Conservation (phyloP, 192 early-diverging fungal genomes). For the Thamnidium elegans region DNA sequence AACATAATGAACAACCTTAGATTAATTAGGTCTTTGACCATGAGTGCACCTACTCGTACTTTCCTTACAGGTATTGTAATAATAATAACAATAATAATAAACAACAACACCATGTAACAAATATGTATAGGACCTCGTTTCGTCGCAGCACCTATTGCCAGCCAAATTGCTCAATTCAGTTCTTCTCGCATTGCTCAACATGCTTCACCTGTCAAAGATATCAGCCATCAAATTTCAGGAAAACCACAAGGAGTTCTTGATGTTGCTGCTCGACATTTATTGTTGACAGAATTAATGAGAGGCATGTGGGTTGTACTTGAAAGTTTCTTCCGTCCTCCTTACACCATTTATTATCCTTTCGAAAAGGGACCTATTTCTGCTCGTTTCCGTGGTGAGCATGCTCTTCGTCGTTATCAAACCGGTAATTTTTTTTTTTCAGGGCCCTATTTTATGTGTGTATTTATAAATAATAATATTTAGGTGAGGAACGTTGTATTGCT, state of each 20-base stretch:
- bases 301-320: conserved; percentile 91
- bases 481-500: conserved; percentile 98
- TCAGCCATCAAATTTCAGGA: conserved; percentile 24
- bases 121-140: conserved; percentile 11
- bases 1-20: conserved; percentile 2
- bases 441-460: background rate
- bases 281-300: conserved; percentile 88
- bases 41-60: conserved; percentile 2
- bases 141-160: conserved; percentile 24
- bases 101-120: no score
- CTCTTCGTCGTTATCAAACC: conserved; percentile 89
- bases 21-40: background rate
- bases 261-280: conserved; percentile 69
- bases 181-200: conserved; percentile 14
- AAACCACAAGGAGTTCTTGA: conserved; percentile 37
- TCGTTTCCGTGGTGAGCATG: conserved; percentile 96
- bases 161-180: conserved; percentile 24
- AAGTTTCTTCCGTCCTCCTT: conserved; percentile 92
- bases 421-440: conserved; percentile 45
- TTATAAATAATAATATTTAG: conserved; percentile 38
- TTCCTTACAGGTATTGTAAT: background rate
- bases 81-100: no score
- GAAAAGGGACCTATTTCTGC: conserved; percentile 94
- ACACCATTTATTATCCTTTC: conserved; percentile 93
- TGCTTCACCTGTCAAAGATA: conserved; percentile 23